Base-by-base conservation (phyloP, 2,329 filamentous ascomycete genomes). In the Hortaea werneckii region DNA sequence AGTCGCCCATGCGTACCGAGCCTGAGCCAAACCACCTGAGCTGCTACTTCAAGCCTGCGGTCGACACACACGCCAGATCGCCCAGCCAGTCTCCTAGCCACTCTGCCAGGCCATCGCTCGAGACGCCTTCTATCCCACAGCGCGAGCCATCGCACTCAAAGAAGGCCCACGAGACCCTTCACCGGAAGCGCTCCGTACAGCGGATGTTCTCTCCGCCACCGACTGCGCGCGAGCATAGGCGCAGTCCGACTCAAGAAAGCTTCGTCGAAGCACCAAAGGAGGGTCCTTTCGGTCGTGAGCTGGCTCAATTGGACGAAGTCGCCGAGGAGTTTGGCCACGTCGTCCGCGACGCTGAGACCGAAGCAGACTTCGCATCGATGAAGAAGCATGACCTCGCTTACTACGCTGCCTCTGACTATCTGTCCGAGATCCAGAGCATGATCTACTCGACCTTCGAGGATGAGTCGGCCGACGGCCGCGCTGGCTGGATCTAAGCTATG, bases 301-400 rank as follows among this genome's bases (percentile, higher is more conserved):
- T 96, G 44, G 87, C 87, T 46, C 85, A 96, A 67, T 86, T 96
- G 26, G 87, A 88, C 44, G 92, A 96, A 67, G 77, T 95, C 11
- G 90, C 84, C 0, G 92, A 96, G 67, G 89, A 95, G 66, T 90
- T 87, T 56, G 80, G 80, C 37, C 62, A 63, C 41, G 68, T 65
- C 0, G 74, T 80, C 29, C 75, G 76, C 51, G 74, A 79, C 49
- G 74, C 75, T n/a, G 71, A 80, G 40, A 68, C 82, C 35, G 83
- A 89, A 39, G 84, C 87, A 45, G 87, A 94, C 64, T 76, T 86
- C 58, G 39, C 30, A 7, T 37, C 34, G 48, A 78, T 96, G 61
- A 66, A 75, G 48, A 73, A 76, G 26, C 79, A 78, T 50, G 87
- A 86, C 2, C 75, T 95, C 5, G 75, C 74, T 58, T 84, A 82